A percentile compares a stretch with the other conserved stretches of the same genome.
Evolutionary conservation across 768 basidiomycete species (phyloP).

Genomic region (Kwoniella newhampshirensis): DNA sequence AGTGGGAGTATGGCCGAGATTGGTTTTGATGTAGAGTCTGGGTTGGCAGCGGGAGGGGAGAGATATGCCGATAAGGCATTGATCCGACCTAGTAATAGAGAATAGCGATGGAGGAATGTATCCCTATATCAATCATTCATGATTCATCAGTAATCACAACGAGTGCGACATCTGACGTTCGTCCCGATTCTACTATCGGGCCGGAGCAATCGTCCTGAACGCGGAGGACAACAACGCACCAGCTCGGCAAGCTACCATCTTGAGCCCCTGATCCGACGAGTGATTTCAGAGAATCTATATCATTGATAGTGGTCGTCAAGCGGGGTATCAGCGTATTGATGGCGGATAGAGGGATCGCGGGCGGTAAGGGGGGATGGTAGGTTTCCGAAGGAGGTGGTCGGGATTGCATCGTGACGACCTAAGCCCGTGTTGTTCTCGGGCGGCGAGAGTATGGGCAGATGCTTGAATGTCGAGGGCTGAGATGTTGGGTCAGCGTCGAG

Average conservation of each 20-base stretch:
- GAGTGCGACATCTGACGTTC: no score
- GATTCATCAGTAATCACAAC: no score
- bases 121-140: no score
- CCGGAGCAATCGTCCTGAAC: no score
- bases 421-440: no score
- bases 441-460: no score
- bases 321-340: conserved; percentile 44
- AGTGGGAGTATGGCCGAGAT: neutral
- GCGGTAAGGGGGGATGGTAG: conserved; percentile 23
- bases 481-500: no score
- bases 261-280: conserved; percentile 28
- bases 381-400: conserved; percentile 1
- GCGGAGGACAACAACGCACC: conserved; percentile 24
- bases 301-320: conserved; percentile 42
- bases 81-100: conserved; percentile 38
- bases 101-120: conserved; percentile 38
- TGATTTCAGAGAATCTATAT: conserved; percentile 40
- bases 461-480: no score
- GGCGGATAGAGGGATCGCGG: conserved; percentile 22
- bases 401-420: no score
- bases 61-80: conserved; percentile 30
- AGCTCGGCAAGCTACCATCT: conserved; percentile 43
- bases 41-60: conserved; percentile 17
- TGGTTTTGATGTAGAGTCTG: conserved; percentile 8
- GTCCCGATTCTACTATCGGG: no score